Base-by-base conservation (phyloP, 345 rosid genomes). In the Acer campestre region DNA sequence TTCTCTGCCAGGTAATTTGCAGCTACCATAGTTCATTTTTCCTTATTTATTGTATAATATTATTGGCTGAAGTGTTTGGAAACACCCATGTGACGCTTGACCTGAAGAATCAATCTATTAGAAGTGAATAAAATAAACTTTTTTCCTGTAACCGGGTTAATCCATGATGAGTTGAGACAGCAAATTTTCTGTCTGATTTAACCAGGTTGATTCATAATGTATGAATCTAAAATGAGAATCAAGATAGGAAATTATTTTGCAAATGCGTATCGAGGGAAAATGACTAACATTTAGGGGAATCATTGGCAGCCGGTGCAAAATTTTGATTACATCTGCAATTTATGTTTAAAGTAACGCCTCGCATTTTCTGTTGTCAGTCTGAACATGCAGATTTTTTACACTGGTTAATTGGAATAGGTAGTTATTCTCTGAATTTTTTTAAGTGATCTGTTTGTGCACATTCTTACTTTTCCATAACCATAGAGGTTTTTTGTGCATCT, bases 1-100 rank as follows among this genome's bases (percentile, higher is more conserved):
- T 95, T 93, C 84, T 91, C 94, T 66, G 90, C 97, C 44, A 86
- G 90, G 90, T 89, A 78, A 74, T 23, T 83, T 75, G 48, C 3
- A 12, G 9, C 31, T 8, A 16, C 13, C 12, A 29, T 16, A 20
- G 20, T 3, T 70, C 25, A 17, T 38, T 53, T 16, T 29, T 1
- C 61, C 9, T 35, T 44, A 42, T 42, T 42, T 42, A 35, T 42
- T 42, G 46, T 42, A 7, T 42, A 42, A 42, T 42, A 42, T 42
- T 42, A 42, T 42, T 8, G 11, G 46, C 46, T 42, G 46, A 42
- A 42, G 46, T 42, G 46, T 42, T 18, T 61, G 23, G 40, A 64
- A 23, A 40, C 51, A 44, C 42, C 9, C 56, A 25, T 17, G 46
- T 40, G 31, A 14, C 14, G 5, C 14, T 20, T 20, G 7, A 3